Conservation (phyloP, 1,284 basidiomycete genomes). For the Erythrobasidium hasegawianum region DNA sequence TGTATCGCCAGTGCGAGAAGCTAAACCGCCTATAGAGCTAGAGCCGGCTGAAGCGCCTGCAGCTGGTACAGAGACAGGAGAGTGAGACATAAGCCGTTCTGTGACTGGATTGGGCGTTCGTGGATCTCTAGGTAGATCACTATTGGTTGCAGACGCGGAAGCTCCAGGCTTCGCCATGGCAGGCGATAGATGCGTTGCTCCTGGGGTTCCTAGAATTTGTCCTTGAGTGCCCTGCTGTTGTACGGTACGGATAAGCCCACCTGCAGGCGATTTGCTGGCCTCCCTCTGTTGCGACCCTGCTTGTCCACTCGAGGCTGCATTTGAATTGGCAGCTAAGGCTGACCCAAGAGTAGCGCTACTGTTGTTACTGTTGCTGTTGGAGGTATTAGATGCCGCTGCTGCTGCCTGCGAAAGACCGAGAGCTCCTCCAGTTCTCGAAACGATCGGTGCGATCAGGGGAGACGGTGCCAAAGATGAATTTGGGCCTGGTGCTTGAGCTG, state of each 20-base stretch:
- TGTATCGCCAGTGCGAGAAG: not conserved
- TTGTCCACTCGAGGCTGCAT: not conserved
- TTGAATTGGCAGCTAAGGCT: not conserved
- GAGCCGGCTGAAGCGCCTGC: not conserved
- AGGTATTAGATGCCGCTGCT: not conserved
- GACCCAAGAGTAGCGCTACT: too few relatives aligned
- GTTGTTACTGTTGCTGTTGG: too few relatives aligned
- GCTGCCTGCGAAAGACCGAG: not conserved
- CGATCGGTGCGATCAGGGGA: too few relatives aligned
- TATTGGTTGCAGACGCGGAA: too few relatives aligned
- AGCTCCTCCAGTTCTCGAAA: not conserved
- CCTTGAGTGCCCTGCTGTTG: too few relatives aligned
- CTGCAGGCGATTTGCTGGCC: not conserved
- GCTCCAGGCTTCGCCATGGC: too few relatives aligned
- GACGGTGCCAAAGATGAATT: too few relatives aligned
- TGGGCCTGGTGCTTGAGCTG: too few relatives aligned
- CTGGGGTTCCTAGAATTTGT: too few relatives aligned
- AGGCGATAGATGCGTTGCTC: too few relatives aligned
- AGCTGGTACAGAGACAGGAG: conserved; percentile 16
- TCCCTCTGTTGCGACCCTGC: not conserved
- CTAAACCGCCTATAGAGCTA: not conserved
- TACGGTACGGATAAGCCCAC: too few relatives aligned
- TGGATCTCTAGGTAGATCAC: conserved; percentile 11
- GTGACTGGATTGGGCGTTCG: conserved; percentile 28
- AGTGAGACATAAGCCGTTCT: conserved; percentile 12